Evolutionary conservation across 768 basidiomycete genomes (phyloP).

Genomic region (Dioszegia hungarica): DNA sequence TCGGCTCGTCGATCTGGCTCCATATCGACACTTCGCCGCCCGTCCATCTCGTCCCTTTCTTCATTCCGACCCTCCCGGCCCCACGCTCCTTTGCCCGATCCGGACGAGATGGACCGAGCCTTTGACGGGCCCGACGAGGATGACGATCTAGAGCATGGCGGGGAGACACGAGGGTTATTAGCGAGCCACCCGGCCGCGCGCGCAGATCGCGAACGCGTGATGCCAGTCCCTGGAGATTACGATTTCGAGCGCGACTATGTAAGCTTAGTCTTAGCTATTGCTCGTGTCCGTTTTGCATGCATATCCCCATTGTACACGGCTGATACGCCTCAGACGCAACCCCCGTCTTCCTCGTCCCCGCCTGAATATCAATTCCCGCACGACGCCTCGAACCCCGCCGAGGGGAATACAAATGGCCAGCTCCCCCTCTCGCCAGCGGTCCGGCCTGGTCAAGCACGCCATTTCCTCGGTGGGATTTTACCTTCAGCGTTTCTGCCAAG

Average conservation of each 20-base stretch:
- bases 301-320: background rate
- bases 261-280: too few relatives aligned
- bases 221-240: constrained; percentile 42
- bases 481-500: constrained; percentile 33
- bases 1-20: constrained; percentile 1
- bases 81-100: constrained; percentile 28
- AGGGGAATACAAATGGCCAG: constrained; percentile 46
- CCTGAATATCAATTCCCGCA: constrained; percentile 45
- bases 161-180: constrained; percentile 22
- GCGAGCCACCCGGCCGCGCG: background rate
- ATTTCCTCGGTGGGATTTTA: constrained; percentile 38
- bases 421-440: constrained; percentile 45
- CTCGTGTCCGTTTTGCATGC: too few relatives aligned
- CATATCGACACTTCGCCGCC: background rate
- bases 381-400: constrained; percentile 40
- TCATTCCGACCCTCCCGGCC: constrained; percentile 17
- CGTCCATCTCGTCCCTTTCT: constrained; percentile 10
- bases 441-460: constrained; percentile 56
- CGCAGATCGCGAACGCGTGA: background rate
- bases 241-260: constrained; percentile 48
- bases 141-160: constrained; percentile 23
- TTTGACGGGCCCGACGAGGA: constrained; percentile 69
- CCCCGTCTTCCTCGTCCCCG: constrained; percentile 43
- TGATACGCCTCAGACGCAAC: constrained; percentile 35
- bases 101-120: constrained; percentile 66